A percentile compares a stretch with the other conserved stretches of the same genome.
These are phyloP conservation scores for Barbarea vulgaris DNA, from an alignment of 345 rosid species.

Conservation along the genomic window DNA sequence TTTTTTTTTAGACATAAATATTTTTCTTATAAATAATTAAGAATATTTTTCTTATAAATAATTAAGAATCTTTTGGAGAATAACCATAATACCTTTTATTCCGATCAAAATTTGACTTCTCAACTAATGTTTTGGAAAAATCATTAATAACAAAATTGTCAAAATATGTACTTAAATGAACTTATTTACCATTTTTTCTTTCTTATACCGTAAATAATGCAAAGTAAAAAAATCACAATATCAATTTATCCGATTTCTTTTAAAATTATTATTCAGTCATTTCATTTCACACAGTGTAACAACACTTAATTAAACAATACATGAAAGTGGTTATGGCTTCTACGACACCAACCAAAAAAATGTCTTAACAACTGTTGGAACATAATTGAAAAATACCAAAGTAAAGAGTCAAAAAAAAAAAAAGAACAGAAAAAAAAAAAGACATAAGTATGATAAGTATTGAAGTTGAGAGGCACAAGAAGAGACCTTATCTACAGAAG, in stretches of 20 bases:
- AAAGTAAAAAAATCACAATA: not conserved
- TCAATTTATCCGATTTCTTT: not conserved
- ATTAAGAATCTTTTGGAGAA: too few species aligned
- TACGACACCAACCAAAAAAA: not conserved
- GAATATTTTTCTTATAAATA: too few species aligned
- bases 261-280: too few species aligned
- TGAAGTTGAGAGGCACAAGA: slow-evolving; percentile 4
- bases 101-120: too few species aligned
- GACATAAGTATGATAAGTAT: not conserved
- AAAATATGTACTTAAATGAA: not conserved
- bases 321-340: not conserved
- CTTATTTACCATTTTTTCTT: not conserved
- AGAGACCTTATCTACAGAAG: slow-evolving; percentile 15
- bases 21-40: too few species aligned
- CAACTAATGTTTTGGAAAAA: too few species aligned
- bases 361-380: not conserved
- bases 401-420: not conserved
- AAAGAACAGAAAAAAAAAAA: not conserved
- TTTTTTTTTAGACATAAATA: too few species aligned
- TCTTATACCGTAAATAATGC: not conserved
- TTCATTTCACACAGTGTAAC: too few species aligned
- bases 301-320: not conserved
- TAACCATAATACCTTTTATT: too few species aligned
- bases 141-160: too few species aligned
- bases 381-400: not conserved